phyloP scores from a whole-genome alignment of 441 rosid genomes.

The Arabidopsis hybrid region DNA sequence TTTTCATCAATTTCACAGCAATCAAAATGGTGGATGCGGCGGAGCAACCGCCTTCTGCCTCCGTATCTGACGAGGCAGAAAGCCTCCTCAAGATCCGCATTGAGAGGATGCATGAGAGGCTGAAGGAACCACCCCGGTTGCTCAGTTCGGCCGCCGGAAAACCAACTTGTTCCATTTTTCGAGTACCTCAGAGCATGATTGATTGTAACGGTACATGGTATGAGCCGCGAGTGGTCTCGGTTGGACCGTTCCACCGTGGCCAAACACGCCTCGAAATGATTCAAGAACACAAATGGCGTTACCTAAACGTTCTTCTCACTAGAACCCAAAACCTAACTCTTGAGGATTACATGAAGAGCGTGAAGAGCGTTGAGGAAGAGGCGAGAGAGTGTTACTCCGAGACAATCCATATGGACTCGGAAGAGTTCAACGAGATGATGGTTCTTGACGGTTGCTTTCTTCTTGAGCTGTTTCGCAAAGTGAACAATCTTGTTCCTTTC shows the following conservation, averaged over 20 bases:
- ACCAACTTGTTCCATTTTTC: slow-evolving; percentile 65
- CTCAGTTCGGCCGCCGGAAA: slow-evolving; percentile 59
- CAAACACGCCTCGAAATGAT: slow-evolving; percentile 56
- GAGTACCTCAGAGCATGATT: slow-evolving; percentile 65
- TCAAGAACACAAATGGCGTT: slow-evolving; percentile 83
- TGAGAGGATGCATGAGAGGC: slow-evolving; percentile 39
- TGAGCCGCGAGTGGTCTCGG: slow-evolving; percentile 67
- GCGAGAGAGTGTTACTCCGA: slow-evolving; percentile 78
- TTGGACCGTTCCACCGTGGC: slow-evolving; percentile 77
- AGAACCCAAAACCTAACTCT: slow-evolving; percentile 51
- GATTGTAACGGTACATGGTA: slow-evolving; percentile 59
- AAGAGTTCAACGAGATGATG: slow-evolving; percentile 69
- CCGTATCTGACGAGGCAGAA: slow-evolving; percentile 25
- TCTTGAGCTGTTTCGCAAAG: slow-evolving; percentile 68
- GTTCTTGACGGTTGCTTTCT: slow-evolving; percentile 74
- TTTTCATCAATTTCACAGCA: slow-evolving; percentile 22
- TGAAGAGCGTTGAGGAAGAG: slow-evolving; percentile 49
- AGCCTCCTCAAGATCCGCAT: slow-evolving; percentile 36
- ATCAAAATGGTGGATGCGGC: slow-evolving; percentile 16
- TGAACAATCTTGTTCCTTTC: slow-evolving; percentile 46
- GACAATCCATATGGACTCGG: slow-evolving; percentile 45
- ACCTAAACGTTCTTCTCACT: slow-evolving; percentile 53
- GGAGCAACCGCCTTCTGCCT: slow-evolving; percentile 17
- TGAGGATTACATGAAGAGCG: slow-evolving; percentile 52
- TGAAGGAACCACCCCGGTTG: slow-evolving; percentile 48